Evolutionary conservation across 2,329 filamentous ascomycete species (phyloP).

Genomic region (Penicillium sp.): DNA sequence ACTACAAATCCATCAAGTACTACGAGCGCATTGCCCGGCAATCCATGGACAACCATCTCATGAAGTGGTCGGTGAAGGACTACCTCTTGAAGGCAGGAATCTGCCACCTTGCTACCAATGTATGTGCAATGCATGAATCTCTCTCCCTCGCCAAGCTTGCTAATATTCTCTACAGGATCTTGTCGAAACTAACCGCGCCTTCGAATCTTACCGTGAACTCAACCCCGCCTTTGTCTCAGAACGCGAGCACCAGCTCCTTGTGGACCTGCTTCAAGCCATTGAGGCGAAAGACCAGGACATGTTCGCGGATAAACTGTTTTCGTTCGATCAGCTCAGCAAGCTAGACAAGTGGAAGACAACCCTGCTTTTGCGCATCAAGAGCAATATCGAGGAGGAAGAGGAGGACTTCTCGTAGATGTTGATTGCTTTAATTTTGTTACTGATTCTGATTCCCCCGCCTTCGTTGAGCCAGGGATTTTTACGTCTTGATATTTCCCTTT

Average conservation of each 20-base stretch:
- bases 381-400: constrained; percentile 69
- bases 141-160: neutral
- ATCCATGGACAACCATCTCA: constrained; percentile 83
- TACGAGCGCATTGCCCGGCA: constrained; percentile 81
- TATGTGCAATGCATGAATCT: constrained; percentile 20
- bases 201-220: constrained; percentile 78
- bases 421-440: constrained; percentile 14
- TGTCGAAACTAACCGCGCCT: constrained; percentile 73
- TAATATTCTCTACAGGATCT: constrained; percentile 54
- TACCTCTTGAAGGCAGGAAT: constrained; percentile 94
- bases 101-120: constrained; percentile 72
- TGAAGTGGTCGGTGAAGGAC: constrained; percentile 93
- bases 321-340: constrained; percentile 89
- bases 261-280: constrained; percentile 72
- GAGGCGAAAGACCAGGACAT: constrained; percentile 76
- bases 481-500: constrained; percentile 8
- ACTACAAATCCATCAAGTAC: constrained; percentile 75
- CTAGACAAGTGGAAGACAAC: constrained; percentile 97
- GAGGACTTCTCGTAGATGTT: constrained; percentile 64
- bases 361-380: constrained; percentile 78
- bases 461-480: constrained; percentile 17
- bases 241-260: constrained; percentile 77
- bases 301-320: constrained; percentile 82
- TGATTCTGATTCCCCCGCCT: constrained; percentile 22
- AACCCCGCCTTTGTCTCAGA: constrained; percentile 75